Evolutionary conservation across 768 basidiomycete genomes (phyloP).

Genomic region (Lentinula aciculospora): DNA sequence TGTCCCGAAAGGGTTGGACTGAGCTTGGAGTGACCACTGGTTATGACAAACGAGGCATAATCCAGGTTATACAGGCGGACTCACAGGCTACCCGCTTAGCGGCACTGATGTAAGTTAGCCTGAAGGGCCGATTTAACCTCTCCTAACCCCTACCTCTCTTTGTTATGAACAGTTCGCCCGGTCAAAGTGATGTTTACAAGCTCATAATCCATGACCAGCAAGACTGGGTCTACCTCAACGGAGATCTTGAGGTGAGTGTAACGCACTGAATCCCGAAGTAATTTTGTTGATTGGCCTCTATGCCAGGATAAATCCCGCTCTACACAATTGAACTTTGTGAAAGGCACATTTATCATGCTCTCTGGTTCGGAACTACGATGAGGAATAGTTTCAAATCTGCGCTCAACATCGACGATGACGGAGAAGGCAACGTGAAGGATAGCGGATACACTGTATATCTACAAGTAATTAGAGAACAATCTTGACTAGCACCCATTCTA

Average conservation of each 20-base stretch:
- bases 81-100: not conserved
- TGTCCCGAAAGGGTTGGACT: not conserved
- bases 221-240: not conserved
- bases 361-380: constrained; percentile 1
- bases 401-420: not conserved
- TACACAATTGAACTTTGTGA: not conserved
- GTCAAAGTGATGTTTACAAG: not conserved
- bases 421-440: not conserved
- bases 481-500: too few relatives aligned
- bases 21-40: not conserved
- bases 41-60: not conserved
- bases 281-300: not conserved
- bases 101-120: not conserved
- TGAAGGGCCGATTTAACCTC: too few relatives aligned
- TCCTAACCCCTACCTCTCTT: too few relatives aligned
- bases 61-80: not conserved
- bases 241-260: not conserved
- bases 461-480: not conserved
- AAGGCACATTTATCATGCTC: not conserved
- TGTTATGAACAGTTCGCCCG: not conserved
- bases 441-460: not conserved
- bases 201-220: not conserved
- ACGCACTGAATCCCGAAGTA: too few relatives aligned
- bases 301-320: not conserved
- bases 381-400: not conserved